phyloP scores from a whole-genome alignment of 108 stramenopile genomes.

The Licmophora abbreviata region DNA sequence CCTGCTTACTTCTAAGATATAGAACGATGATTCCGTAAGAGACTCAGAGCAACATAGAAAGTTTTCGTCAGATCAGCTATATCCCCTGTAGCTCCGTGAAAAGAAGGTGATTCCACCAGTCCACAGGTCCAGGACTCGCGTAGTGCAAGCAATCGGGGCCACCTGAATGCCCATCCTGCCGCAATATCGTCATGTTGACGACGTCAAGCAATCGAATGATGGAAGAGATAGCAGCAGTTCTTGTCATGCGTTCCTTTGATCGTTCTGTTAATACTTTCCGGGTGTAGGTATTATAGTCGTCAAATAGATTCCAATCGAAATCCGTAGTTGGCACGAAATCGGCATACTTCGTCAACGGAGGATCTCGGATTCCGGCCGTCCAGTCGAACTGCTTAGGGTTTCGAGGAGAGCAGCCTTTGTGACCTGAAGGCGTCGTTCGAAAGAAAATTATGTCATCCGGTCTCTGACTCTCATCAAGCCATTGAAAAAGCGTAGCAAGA shows the following conservation, averaged over 20 bases:
- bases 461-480: background rate
- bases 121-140: slow-evolving; percentile 38
- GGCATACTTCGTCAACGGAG: slow-evolving; percentile 8
- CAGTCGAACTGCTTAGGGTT: background rate
- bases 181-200: slow-evolving; percentile 5
- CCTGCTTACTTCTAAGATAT: too few relatives aligned
- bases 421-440: slow-evolving; percentile 34
- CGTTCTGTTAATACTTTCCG: slow-evolving; percentile 24
- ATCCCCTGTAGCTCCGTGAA: slow-evolving; percentile 28
- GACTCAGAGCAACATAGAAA: too few relatives aligned
- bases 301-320: slow-evolving; percentile 34
- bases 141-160: slow-evolving; percentile 40
- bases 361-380: too few relatives aligned
- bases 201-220: slow-evolving; percentile 12
- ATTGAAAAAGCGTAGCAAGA: too few relatives aligned
- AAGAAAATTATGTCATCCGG: slow-evolving; percentile 28
- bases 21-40: too few relatives aligned
- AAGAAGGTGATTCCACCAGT: slow-evolving; percentile 58
- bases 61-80: too few relatives aligned
- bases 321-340: slow-evolving; percentile 19
- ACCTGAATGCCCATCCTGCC: slow-evolving; percentile 4
- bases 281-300: slow-evolving; percentile 30
- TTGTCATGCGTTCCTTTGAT: slow-evolving; percentile 25
- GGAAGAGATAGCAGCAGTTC: slow-evolving; percentile 25
- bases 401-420: slow-evolving; percentile 21